Evolutionary conservation across 768 basidiomycete species (phyloP).

Genomic region (Leucosporidium creatinivorum): DNA sequence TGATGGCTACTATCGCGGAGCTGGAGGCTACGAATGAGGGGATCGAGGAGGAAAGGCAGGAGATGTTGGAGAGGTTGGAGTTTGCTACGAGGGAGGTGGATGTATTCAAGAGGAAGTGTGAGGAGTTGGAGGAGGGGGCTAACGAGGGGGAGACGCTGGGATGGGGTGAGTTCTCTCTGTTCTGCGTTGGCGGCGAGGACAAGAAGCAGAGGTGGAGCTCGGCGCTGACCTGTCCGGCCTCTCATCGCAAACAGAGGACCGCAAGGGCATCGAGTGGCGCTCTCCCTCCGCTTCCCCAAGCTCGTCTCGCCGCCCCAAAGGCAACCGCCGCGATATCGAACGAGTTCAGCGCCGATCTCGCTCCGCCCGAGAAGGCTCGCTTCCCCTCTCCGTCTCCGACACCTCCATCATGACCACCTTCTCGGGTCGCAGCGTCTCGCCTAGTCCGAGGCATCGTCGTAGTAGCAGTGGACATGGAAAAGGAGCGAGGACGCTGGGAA

Average conservation of each 20-base stretch:
- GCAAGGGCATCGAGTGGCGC: constrained; percentile 19
- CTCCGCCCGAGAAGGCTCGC: not conserved
- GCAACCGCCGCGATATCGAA: not conserved
- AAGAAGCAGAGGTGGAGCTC: not conserved
- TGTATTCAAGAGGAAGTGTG: constrained; percentile 23
- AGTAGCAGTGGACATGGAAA: too few species aligned
- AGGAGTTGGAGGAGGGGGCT: constrained; percentile 16
- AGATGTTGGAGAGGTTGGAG: constrained; percentile 21
- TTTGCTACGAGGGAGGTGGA: constrained; percentile 16
- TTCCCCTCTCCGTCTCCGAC: not conserved
- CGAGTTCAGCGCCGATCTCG: not conserved
- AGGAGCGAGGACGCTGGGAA: constrained; percentile 1
- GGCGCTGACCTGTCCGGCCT: not conserved
- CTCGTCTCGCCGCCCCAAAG: not conserved
- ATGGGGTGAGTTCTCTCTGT: constrained; percentile 12
- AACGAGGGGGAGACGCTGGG: not conserved
- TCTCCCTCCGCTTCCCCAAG: not conserved
- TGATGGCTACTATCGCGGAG: constrained; percentile 34
- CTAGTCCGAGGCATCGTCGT: too few species aligned
- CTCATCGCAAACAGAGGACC: not conserved
- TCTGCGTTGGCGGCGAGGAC: too few species aligned
- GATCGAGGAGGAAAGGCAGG: constrained; percentile 21
- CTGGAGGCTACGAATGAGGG: constrained; percentile 28
- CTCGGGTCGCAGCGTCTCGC: not conserved
- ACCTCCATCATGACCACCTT: not conserved